Conservation (phyloP, 139 green algal species). For the Dunaliella primolecta region DNA sequence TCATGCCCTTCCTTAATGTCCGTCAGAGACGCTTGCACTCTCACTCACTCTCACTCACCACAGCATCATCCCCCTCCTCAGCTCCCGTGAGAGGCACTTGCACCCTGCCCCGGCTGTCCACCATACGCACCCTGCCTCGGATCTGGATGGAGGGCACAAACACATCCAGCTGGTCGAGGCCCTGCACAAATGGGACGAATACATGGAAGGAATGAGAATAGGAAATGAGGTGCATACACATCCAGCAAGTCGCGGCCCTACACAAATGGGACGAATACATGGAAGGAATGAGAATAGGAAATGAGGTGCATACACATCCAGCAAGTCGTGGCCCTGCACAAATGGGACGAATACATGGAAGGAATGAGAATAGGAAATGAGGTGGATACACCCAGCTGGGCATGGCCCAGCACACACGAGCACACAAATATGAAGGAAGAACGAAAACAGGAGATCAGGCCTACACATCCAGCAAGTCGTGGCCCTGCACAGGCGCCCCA, state of each 20-base stretch:
- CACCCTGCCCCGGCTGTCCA: constrained; percentile 41
- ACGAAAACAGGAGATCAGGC: no score
- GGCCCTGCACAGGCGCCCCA: not conserved
- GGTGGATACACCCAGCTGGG: no score
- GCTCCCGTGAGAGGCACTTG: constrained; percentile 19
- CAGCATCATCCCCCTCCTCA: not conserved
- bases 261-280: no score
- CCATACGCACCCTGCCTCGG: constrained; percentile 34
- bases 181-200: not conserved
- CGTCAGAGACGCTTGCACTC: constrained; percentile 29
- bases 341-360: not conserved
- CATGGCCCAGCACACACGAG: no score
- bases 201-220: not conserved
- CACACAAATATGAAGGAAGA: no score
- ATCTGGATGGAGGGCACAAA: constrained; percentile 63
- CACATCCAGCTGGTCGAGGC: constrained; percentile 33
- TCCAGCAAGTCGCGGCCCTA: no score
- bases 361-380: not conserved
- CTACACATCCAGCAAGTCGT: constrained; percentile 46
- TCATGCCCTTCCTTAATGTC: not conserved
- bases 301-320: constrained; percentile 63
- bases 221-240: no score
- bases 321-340: not conserved
- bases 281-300: no score
- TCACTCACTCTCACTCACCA: not conserved